Evolutionary conservation across 129 eudicot species (phyloP), one percentile per base, ranked within the genome.

Genomic region (Cynara cardunculus): DNA sequence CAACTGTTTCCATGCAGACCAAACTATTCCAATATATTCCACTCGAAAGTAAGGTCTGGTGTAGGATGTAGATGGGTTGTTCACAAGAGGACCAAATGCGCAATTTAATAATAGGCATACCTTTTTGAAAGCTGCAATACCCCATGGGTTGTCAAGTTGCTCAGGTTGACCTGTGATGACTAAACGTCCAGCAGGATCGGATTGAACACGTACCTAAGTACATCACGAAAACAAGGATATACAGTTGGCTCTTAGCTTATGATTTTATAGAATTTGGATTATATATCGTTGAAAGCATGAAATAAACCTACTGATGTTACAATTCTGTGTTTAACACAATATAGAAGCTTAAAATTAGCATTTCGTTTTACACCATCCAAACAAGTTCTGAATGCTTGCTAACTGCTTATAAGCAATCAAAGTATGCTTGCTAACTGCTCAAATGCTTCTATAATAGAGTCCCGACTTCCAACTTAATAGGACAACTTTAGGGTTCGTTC

Each of bases 91-190:
- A 39, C 46, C 21, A 10, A 8, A 21, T 73, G 80, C 37, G 2
- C 5, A 5, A 53, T 39, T 19, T 31, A 25, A 41, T 13, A n/a
- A n/a, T 14, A 12, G 22, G 22, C 68, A 2, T 18, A 94, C 98
- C 98, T 94, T 94, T 82, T 90, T 87, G 71, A 94, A 94, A 62
- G 97, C 84, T 22, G 97, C 85, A 75, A 94, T 89, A 34, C 98
- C 98, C 98, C 97, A 94, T 21, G 98, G 98, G 80, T 94, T 94
- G 84, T 94, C 97, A 10, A 72, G 87, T 81, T 94, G 98, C 92
- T 94, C 97, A 7, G 98, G 98, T 81, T 91, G 96, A 77, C 98
- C 98, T 34, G 97, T 94, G 71, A 94, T 94, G 80, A 94, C 97
- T 30, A 94, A 59, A 21, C 92, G 96, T 25, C 97, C 98, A 18